Evolutionary conservation across 2,329 filamentous ascomycete species (phyloP), one percentile per base, ranked within the genome.

Genomic region (Fusarium chlamydosporum): DNA sequence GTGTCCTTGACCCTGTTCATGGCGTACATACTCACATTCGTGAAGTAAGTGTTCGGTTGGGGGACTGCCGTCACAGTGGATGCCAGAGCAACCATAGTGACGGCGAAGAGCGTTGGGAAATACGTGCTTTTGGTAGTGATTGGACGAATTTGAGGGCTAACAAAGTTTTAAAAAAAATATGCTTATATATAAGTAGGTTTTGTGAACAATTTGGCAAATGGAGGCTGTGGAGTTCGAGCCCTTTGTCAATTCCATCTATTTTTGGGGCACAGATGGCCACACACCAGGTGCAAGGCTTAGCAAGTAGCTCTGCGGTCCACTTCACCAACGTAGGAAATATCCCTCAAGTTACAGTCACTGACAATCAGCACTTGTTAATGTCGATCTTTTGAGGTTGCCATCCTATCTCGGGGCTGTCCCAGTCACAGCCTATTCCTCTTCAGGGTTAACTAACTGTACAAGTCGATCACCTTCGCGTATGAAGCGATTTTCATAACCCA

Each of bases 21-120:
- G n/a, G n/a, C 56, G 34, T 38, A 45, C 33, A 59, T 38, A 4
- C 40, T 59, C 9, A 18, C 56, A 12, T 40, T 56, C 20, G 56
- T 51, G 20, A 59, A 59, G 4, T 11, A 41, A 0, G 20, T 56
- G 11, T 41, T 5, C 2, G 26, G n/a, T 12, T 35, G 31, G 7
- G 56, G 50, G 11, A 13, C 40, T 5, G 51, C 56, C 8, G 40
- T 16, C 45, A 26, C 33, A 4, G 33, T n/a, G 7, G 40, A 34
- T 1, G 51, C 33, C 9, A 59, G 27, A 31, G 51, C 33, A 0
- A 41, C 20, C 12, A 46, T 8, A 13, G 51, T 13, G 5, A 40
- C 7, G 13, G 27, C 23, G 6, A 56, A 16, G 4, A 56, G 26
- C 4, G 9, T 18, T 7, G 33, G 38, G 23, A 23, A 59, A 26